These are phyloP conservation scores for Penicillium sp. DNA, from an alignment of 2,329 filamentous ascomycete species.

Conservation along the genomic window DNA sequence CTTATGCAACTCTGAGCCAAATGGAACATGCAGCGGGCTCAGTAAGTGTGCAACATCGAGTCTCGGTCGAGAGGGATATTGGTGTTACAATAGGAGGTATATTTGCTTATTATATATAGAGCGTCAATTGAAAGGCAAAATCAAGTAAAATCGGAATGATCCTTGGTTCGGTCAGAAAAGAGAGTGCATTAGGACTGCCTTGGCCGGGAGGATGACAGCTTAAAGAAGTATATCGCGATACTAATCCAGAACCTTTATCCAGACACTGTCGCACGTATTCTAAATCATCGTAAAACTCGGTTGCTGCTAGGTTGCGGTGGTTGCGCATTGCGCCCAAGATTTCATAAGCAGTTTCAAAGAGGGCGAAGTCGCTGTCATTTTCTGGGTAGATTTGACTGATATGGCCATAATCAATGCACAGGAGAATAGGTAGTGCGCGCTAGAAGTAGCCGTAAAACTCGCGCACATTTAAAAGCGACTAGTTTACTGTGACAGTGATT, in stretches of 20 bases:
- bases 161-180: neutral
- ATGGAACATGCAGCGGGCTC: neutral
- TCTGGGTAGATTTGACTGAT: conserved; percentile 30
- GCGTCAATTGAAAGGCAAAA: no score
- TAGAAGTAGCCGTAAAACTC: conserved; percentile 40
- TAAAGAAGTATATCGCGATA: neutral
- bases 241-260: neutral
- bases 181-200: neutral
- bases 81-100: neutral
- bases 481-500: neutral
- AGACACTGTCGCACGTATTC: conserved; percentile 21
- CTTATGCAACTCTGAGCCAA: neutral
- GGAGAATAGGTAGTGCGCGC: conserved; percentile 40
- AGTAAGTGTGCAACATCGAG: neutral
- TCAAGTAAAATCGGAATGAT: no score
- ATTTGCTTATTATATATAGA: no score
- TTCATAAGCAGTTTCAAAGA: conserved; percentile 31
- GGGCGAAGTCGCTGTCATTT: conserved; percentile 22
- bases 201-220: neutral
- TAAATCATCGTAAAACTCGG: conserved; percentile 34
- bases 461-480: conserved; percentile 3
- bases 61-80: neutral
- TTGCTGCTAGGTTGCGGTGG: conserved; percentile 35
- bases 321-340: conserved; percentile 31
- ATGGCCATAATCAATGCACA: conserved; percentile 37